Base-by-base conservation (phyloP, 148 eudicot genomes). In the Fagopyrum esculentum region DNA sequence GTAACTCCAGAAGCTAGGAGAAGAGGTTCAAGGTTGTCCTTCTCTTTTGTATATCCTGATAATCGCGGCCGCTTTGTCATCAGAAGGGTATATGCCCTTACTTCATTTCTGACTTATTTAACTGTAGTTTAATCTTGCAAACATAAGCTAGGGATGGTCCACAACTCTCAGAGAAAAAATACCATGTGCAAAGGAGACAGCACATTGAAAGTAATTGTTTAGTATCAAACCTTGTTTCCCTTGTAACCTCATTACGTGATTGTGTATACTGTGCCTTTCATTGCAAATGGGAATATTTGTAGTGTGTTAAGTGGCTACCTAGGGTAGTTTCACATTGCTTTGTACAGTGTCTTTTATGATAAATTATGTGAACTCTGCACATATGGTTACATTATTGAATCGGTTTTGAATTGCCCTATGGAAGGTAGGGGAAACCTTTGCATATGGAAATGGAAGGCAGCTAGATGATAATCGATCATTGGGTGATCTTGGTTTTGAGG, bases 21-120 rank as follows among this genome's bases (percentile, higher is more conserved):
- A 77, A 78, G 86, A 77, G 86, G 85, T 77, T 90, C 96, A 61
- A 60, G 75, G 75, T 81, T 93, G 43, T 90, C 96, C 57, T 90
- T 90, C 83, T 91, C 98, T 76, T 84, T 93, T 56, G 96, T 90
- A 55, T 93, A 83, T 82, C 98, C 98, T 17, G 83, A 82, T 79
- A 87, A 77, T 69, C 73, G 72, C 78, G 98, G 98, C 30, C 85
- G 88, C 46, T 81, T 89, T 77, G 79, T 81, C 60, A 82, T 93
- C 64, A 87, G 75, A 80, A 84, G 79, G 90, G 96, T 92, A 71
- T 43, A 9, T 47, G 47, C 13, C 47, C 64, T 66, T 66, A 35
- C 70, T 64, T 64, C 8, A 64, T 35, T 35, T 4, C 47, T 5
- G 3, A 40, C 19, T 13, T 66, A 66, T 35, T 35, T 66, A 66